Percentiles rank a stretch among this genome's conserved stretches.
Evolutionary conservation across 1,284 basidiomycete genomes (phyloP).

Genomic region (Lignosus rhinocerotis): DNA sequence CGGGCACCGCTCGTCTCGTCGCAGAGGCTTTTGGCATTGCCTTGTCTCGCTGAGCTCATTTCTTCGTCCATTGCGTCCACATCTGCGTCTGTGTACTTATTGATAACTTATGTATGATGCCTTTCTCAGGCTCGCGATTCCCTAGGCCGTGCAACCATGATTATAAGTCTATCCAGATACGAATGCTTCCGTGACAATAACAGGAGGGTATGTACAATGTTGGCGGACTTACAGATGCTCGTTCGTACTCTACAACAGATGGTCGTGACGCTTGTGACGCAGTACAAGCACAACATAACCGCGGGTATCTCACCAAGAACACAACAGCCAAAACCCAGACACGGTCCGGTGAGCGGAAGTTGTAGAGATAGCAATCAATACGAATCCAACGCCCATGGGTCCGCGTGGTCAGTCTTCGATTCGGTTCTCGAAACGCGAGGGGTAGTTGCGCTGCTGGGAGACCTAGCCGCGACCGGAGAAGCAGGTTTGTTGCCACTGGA

Average conservation of each 20-base stretch:
- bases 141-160: too few relatives aligned
- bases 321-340: not conserved
- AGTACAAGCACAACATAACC: slow-evolving; percentile 3
- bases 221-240: slow-evolving; percentile 8
- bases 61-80: not conserved
- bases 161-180: not conserved
- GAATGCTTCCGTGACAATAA: slow-evolving; percentile 7
- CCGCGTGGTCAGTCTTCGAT: too few relatives aligned
- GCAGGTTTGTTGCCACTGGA: too few relatives aligned
- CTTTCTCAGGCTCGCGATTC: not conserved
- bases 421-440: too few relatives aligned
- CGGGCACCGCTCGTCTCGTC: slow-evolving; percentile 21
- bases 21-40: slow-evolving; percentile 25
- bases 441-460: too few relatives aligned
- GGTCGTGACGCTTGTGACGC: slow-evolving; percentile 3
- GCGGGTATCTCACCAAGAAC: not conserved
- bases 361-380: not conserved
- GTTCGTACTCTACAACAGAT: slow-evolving; percentile 8
- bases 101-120: slow-evolving; percentile 4
- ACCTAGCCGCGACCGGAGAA: too few relatives aligned
- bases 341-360: not conserved
- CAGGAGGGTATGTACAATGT: slow-evolving; percentile 12
- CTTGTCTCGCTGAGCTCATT: slow-evolving; percentile 4
- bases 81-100: not conserved
- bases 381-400: too few relatives aligned